Evolutionary conservation across 2,329 filamentous ascomycete genomes (phyloP), one percentile per base, ranked within the genome.

Genomic region (Raffaelea ambrosiae): DNA sequence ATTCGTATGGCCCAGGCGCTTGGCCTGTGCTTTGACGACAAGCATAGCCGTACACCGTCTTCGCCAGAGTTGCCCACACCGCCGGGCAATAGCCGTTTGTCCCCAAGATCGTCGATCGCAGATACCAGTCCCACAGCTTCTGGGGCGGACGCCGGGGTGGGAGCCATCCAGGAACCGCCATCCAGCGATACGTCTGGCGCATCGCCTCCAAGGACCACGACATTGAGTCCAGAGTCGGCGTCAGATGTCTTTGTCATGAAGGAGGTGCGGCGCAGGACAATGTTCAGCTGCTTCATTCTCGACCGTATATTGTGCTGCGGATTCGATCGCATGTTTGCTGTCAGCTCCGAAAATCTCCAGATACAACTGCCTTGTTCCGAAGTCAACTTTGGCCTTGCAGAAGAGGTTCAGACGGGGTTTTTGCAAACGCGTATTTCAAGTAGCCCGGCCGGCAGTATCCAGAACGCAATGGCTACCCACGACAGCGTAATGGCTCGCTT

Each of bases 351-450:
- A 3, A 77, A 83, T 48, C 62, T 86, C 7, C 70, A 73, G 31
- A 79, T 86, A 19, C 82, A 84, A 58, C 67, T 88, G 4, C 83
- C 83, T 2, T 84, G 81, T 53, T 80, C 80, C 33, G 81, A 86
- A 46, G 67, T 77, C 44, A 74, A 76, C 0, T 87, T 86, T 54
- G 70, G 80, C 42, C 74, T 83, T 47, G 79, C 76, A 1, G 70
- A 76, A 49, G 75, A 79, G 39, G 77, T 79, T 1, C 62, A 66
- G 49, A 74, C 77, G 9, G 70, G 72, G 9, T 74, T 76, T 55
- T 58, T 81, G 14, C 56, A 59, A 38, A 49, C 46, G 1, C 38
- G 29, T 2, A 16, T 33, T 2, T 10, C 5, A 3, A 4, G 16
- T n/a, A 18, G 21, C 3, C 3, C 5, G 3, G 40, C 53, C 1